Evolutionary conservation across 1,284 basidiomycete species (phyloP).

Genomic region (Termitomyces sp.): DNA sequence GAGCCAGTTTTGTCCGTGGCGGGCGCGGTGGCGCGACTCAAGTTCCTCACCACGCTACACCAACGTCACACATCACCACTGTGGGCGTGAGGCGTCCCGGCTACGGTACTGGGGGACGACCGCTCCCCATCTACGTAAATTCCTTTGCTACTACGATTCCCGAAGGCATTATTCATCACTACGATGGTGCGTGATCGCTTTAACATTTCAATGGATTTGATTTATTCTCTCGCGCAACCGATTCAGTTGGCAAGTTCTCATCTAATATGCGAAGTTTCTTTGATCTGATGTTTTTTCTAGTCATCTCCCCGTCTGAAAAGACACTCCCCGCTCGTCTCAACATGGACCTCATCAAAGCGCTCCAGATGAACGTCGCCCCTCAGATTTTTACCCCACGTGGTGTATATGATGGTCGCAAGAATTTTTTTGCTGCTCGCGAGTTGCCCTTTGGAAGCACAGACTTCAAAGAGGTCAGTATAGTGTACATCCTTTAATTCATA

Average conservation of each 20-base stretch:
- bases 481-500: background rate
- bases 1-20: slow-evolving; percentile 20
- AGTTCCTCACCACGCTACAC: slow-evolving; percentile 24
- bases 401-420: slow-evolving; percentile 76
- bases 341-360: slow-evolving; percentile 55
- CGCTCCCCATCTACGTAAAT: slow-evolving; percentile 55
- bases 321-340: slow-evolving; percentile 59
- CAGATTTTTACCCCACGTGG: slow-evolving; percentile 59
- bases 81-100: slow-evolving; percentile 63
- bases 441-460: slow-evolving; percentile 49
- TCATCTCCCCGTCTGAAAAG: slow-evolving; percentile 64
- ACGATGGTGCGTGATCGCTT: slow-evolving; percentile 51
- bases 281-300: slow-evolving; percentile 25
- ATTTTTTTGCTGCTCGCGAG: slow-evolving; percentile 55
- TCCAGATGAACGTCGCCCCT: slow-evolving; percentile 53
- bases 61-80: slow-evolving; percentile 41
- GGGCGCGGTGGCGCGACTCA: slow-evolving; percentile 29
- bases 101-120: slow-evolving; percentile 52
- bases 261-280: background rate
- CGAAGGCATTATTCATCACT: slow-evolving; percentile 61
- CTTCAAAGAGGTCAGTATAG: slow-evolving; percentile 38
- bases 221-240: slow-evolving; percentile 7
- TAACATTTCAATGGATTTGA: slow-evolving; percentile 3
- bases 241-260: slow-evolving; percentile 50
- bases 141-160: slow-evolving; percentile 59